phyloP scores from a whole-genome alignment of 495 filamentous ascomycete genomes.

The Gamarada debralockiae region DNA sequence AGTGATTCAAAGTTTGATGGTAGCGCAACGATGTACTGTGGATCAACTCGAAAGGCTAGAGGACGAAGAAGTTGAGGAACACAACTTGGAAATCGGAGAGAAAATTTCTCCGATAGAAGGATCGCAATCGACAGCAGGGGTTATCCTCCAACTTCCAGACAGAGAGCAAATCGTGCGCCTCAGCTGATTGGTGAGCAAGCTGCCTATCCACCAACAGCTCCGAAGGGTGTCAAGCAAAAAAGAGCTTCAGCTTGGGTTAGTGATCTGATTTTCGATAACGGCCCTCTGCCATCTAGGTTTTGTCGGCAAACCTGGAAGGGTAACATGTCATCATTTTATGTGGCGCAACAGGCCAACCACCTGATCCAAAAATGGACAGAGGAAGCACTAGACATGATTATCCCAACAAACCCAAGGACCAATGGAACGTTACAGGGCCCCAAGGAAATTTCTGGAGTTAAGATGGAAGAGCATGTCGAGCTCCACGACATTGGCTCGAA shows the following conservation, averaged over 20 bases:
- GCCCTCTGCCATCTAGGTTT: slow-evolving; percentile 5
- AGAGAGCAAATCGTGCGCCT: too few species aligned
- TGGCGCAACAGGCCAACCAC: background rate
- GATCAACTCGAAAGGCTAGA: slow-evolving; percentile 2
- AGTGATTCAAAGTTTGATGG: slow-evolving; percentile 6
- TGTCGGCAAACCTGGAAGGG: slow-evolving; percentile 4
- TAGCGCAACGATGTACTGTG: slow-evolving; percentile 13
- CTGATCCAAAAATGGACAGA: slow-evolving; percentile 10
- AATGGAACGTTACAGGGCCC: too few species aligned
- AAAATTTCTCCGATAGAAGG: background rate
- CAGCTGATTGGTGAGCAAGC: too few species aligned
- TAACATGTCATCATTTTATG: background rate
- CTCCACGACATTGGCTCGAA: too few species aligned
- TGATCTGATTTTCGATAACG: slow-evolving; percentile 3
- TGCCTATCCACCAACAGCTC: background rate
- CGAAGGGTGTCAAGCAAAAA: background rate
- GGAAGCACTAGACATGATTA: too few species aligned
- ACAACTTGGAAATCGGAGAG: background rate
- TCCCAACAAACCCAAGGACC: too few species aligned
- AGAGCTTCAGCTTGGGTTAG: slow-evolving; percentile 10
- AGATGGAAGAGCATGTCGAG: too few species aligned
- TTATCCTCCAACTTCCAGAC: background rate
- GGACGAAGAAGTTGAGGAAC: slow-evolving; percentile 1
- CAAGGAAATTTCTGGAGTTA: too few species aligned
- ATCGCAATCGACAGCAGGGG: background rate